Conservation (phyloP, 768 basidiomycete genomes). For the Sistotremastrum suecicum region DNA sequence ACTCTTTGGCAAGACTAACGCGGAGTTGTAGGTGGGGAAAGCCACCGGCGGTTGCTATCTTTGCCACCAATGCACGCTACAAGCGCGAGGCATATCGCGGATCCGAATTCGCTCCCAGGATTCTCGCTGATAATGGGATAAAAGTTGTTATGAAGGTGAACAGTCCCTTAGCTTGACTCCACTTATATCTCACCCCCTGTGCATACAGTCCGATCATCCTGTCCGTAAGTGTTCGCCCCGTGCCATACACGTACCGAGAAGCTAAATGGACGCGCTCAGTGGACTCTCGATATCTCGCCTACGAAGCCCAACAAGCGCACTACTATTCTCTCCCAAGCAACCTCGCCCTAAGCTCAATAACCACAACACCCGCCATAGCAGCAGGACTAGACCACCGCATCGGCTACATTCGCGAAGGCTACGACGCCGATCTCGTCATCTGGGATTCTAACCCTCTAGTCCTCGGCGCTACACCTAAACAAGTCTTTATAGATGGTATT, state of each 20-base stretch:
- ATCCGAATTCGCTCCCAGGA: constrained; percentile 59
- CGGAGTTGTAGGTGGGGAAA: constrained; percentile 19
- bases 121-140: constrained; percentile 47
- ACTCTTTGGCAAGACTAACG: background rate
- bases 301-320: constrained; percentile 76
- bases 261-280: constrained; percentile 9
- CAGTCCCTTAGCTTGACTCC: background rate
- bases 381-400: constrained; percentile 73
- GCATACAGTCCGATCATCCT: constrained; percentile 40
- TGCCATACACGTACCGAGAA: too few species aligned
- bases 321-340: constrained; percentile 64
- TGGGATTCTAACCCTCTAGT: constrained; percentile 67
- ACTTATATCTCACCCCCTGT: background rate
- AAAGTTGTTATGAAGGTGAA: constrained; percentile 46
- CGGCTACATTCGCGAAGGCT: constrained; percentile 48
- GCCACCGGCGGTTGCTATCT: constrained; percentile 64
- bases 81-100: constrained; percentile 54
- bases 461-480: constrained; percentile 58
- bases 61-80: constrained; percentile 62
- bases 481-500: constrained; percentile 79
- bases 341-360: constrained; percentile 62
- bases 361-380: constrained; percentile 51
- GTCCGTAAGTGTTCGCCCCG: constrained; percentile 8
- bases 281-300: constrained; percentile 63
- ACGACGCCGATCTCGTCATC: constrained; percentile 49